Conservation (phyloP, 352 stramenopile species). For the Pythium rishiriense region DNA sequence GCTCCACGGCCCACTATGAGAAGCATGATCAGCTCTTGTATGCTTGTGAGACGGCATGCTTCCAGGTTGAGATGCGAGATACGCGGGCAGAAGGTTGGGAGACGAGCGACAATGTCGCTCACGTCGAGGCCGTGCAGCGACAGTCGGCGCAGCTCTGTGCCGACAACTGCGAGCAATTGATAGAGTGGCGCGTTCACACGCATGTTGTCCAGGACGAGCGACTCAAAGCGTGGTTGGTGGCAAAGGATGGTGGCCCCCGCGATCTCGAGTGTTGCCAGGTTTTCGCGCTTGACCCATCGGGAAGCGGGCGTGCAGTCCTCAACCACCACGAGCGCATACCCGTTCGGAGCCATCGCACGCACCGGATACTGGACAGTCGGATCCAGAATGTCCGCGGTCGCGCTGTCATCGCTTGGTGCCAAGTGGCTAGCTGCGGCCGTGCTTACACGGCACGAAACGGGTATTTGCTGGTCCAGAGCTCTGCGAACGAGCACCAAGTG, state of each 20-base stretch:
- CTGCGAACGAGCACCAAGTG: background rate
- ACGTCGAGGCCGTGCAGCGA: background rate
- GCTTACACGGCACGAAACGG: background rate
- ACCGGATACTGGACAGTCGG: background rate
- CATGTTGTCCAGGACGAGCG: slow-evolving; percentile 1
- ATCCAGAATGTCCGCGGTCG: background rate
- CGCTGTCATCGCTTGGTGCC: background rate
- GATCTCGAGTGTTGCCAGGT: background rate
- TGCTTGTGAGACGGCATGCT: slow-evolving; percentile 12
- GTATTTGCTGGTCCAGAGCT: background rate
- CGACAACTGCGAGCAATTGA: background rate
- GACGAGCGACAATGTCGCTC: background rate
- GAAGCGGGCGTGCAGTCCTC: background rate
- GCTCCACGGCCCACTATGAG: background rate
- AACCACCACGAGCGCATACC: background rate
- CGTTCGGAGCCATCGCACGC: background rate
- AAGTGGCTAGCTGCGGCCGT: background rate
- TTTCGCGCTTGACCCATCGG: slow-evolving; percentile 3
- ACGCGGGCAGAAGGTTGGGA: background rate
- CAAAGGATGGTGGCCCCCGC: background rate
- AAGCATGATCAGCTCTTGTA: background rate
- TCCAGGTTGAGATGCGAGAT: slow-evolving; percentile 13
- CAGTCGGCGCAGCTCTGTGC: background rate
- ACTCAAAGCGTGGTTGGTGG: background rate
- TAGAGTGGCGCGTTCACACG: background rate